Base-by-base conservation (phyloP, 2,329 filamentous ascomycete genomes). In the Falciphora oryzae region DNA sequence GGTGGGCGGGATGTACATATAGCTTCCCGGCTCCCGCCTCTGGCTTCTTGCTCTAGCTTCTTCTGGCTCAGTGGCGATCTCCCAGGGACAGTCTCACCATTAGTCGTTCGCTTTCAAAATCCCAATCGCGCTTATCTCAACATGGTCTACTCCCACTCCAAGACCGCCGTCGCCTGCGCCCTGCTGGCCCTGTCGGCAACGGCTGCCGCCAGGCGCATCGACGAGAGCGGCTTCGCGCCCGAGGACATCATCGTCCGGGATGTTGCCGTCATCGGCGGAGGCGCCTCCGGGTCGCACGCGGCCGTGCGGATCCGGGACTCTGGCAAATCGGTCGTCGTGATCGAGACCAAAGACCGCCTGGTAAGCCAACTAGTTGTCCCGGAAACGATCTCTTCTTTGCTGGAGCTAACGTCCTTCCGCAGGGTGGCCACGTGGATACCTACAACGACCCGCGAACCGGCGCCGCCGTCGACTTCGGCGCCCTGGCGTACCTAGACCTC, bases 341-440 rank as follows among this genome's bases (percentile, higher is more conserved):
- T 71, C 25, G 70, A 71, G 56, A 56, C 31, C n/a, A 38, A 64
- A 13, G 59, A 57, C 14, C 58, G 25, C 16, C 59, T 64, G 29
- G 62, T 62, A 29, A 38, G 60, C 3, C 32, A 25, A 53, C 18
- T 18, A n/a, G 16, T 27, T 31, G 16, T 57, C 1, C 22, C 25
- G 28, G 5, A 29, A 32, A 28, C 1, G 6, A 18, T 8, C 18
- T 44, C 56, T 29, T 25, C 10, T 1, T 11, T 25, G 22, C 27
- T 29, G 28, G 18, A 8, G 5, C 60, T 44, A 50, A 29, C 60
- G 4, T 4, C 6, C 16, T 38, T 27, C 32, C 14, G 13, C 27
- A 58, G 50, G 59, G 58, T 29, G 80, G 80, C 2, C 79, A 83
- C 64, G 77, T 78, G 2, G 70, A 81, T 27, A 83, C 80, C 3